Evolutionary conservation across 192 early-diverging fungal species (phyloP).

Genomic region (Spizellomyces punctatus): DNA sequence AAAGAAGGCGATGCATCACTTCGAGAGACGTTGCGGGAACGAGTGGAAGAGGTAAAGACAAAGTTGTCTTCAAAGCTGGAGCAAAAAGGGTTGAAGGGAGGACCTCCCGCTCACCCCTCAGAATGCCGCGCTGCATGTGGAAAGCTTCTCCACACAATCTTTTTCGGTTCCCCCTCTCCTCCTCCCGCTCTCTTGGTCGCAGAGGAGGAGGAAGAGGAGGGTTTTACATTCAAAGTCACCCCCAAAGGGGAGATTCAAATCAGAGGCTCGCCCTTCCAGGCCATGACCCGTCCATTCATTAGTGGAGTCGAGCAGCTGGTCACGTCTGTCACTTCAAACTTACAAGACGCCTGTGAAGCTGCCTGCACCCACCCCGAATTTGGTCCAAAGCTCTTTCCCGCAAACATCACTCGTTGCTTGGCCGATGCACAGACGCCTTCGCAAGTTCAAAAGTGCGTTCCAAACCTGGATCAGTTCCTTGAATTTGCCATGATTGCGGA

Average conservation of each 20-base stretch:
- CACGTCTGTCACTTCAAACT: background rate
- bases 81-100: too few relatives aligned
- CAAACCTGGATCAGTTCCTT: background rate
- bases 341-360: background rate
- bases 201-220: background rate
- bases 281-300: background rate
- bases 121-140: too few relatives aligned
- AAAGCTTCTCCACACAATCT: too few relatives aligned
- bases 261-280: background rate
- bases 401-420: background rate
- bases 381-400: background rate
- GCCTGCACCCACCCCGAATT: background rate
- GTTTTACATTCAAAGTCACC: slow-evolving; percentile 1
- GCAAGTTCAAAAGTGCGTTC: background rate
- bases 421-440: background rate
- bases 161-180: too few relatives aligned
- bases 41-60: too few relatives aligned
- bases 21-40: too few relatives aligned
- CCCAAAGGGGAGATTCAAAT: background rate
- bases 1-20: too few relatives aligned
- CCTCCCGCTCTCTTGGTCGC: too few relatives aligned
- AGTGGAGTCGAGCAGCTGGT: background rate
- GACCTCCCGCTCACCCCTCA: too few relatives aligned
- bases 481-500: background rate
- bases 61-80: too few relatives aligned